Percentiles rank a stretch among this genome's conserved stretches.
Evolutionary conservation across 495 filamentous ascomycete species (phyloP).

Genomic region (Astrothelium macrocarpum): DNA sequence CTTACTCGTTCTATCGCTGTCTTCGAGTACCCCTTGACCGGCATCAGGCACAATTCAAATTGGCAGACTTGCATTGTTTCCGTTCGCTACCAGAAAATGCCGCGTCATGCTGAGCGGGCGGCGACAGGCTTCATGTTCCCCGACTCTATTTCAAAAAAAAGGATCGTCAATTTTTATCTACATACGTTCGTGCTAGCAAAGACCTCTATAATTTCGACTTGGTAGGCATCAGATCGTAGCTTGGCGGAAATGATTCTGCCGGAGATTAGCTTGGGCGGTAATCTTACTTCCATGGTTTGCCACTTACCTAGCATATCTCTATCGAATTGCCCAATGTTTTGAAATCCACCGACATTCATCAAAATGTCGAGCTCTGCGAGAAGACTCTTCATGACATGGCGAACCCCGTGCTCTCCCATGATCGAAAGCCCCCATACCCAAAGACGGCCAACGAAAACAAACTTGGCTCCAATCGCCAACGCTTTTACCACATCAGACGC

Average conservation of each 20-base stretch:
- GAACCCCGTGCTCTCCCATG: slow-evolving; percentile 49
- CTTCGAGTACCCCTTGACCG: too few species aligned
- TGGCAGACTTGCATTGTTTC: too few species aligned
- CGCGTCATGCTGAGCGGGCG: too few species aligned
- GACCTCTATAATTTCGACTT: slow-evolving; percentile 27
- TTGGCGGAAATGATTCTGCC: slow-evolving; percentile 36
- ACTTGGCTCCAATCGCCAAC: slow-evolving; percentile 52
- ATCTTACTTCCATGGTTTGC: slow-evolving; percentile 23
- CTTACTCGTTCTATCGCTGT: too few species aligned
- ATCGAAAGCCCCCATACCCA: slow-evolving; percentile 55
- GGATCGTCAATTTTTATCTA: too few species aligned
- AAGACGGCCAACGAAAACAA: slow-evolving; percentile 53
- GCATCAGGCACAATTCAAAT: too few species aligned
- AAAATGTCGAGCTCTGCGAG: slow-evolving; percentile 59
- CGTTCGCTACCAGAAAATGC: too few species aligned
- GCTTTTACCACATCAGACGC: slow-evolving; percentile 54
- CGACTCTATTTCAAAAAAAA: too few species aligned
- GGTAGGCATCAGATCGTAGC: slow-evolving; percentile 37
- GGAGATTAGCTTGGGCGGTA: slow-evolving; percentile 6
- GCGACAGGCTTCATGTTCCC: too few species aligned
- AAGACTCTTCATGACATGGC: slow-evolving; percentile 56
- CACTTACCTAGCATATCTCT: slow-evolving; percentile 22
- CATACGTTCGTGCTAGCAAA: too few species aligned
- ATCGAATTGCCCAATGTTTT: slow-evolving; percentile 44
- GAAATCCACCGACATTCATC: slow-evolving; percentile 55